phyloP scores from a whole-genome alignment of 768 basidiomycete genomes.

The Mycena polygramma region DNA sequence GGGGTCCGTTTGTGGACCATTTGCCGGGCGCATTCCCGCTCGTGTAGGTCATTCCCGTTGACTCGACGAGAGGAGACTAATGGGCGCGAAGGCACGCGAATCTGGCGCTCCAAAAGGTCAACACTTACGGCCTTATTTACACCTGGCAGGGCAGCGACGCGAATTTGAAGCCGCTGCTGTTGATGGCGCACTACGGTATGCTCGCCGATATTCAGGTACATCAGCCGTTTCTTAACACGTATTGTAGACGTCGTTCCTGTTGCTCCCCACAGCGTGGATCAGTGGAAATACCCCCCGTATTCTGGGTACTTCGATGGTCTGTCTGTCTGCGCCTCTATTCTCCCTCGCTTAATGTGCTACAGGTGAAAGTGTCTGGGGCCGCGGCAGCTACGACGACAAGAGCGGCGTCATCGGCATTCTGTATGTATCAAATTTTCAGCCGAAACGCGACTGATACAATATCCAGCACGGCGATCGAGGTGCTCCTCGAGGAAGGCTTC shows the following conservation, averaged over 20 bases:
- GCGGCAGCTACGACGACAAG: constrained; percentile 84
- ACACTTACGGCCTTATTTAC: constrained; percentile 73
- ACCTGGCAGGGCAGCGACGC: constrained; percentile 68
- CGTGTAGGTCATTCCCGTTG: constrained; percentile 51
- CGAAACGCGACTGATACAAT: background rate
- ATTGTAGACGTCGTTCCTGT: constrained; percentile 77
- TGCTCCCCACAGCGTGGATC: constrained; percentile 62
- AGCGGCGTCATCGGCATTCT: constrained; percentile 75
- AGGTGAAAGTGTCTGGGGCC: constrained; percentile 79
- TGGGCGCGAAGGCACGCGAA: background rate
- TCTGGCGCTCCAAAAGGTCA: constrained; percentile 54
- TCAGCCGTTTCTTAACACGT: background rate
- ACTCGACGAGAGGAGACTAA: background rate
- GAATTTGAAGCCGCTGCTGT: constrained; percentile 66
- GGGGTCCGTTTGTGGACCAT: constrained; percentile 54
- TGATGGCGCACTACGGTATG: constrained; percentile 66
- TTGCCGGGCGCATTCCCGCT: constrained; percentile 62
- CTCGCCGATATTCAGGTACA: no score
- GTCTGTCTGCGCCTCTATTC: background rate
- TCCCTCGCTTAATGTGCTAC: constrained; percentile 29
- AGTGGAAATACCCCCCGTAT: constrained; percentile 75
- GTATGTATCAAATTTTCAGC: constrained; percentile 47
- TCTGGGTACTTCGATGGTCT: constrained; percentile 73
- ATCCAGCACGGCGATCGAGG: constrained; percentile 30
- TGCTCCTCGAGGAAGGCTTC: constrained; percentile 36